Evolutionary conservation across 2,329 filamentous ascomycete species (phyloP).

Genomic region (Aspergillus sp.): DNA sequence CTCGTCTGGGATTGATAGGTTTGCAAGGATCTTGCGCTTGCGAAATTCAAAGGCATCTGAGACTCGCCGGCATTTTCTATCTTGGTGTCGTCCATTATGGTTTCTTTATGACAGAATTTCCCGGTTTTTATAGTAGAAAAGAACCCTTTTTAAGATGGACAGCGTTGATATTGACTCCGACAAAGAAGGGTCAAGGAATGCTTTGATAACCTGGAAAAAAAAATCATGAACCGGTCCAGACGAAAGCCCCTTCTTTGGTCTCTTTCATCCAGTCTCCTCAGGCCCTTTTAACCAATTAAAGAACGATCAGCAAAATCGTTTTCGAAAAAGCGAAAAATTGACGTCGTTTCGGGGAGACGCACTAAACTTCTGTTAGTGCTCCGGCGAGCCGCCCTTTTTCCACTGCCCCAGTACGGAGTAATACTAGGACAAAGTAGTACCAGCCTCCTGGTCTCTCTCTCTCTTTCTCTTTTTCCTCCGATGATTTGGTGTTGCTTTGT

Average conservation of each 20-base stretch:
- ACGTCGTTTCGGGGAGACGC: slow-evolving; percentile 6
- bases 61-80: slow-evolving; percentile 4
- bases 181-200: background rate
- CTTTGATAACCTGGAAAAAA: background rate
- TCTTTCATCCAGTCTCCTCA: background rate
- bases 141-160: too few relatives aligned
- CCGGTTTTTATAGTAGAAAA: too few relatives aligned
- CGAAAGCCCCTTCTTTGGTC: background rate
- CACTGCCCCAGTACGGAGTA: slow-evolving; percentile 13
- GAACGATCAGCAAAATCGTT: slow-evolving; percentile 7
- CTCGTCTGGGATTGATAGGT: slow-evolving; percentile 58
- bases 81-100: background rate
- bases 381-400: slow-evolving; percentile 8
- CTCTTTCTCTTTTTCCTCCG: too few relatives aligned
- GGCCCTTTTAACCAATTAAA: too few relatives aligned
- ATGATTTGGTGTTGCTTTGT: background rate
- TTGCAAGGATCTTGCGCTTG: slow-evolving; percentile 65
- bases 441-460: slow-evolving; percentile 16
- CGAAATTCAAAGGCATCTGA: slow-evolving; percentile 45
- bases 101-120: background rate
- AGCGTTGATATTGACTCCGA: too few relatives aligned
- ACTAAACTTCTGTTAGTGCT: slow-evolving; percentile 12
- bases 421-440: slow-evolving; percentile 10
- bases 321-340: slow-evolving; percentile 1
- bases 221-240: background rate